Percentiles rank a stretch among this genome's conserved stretches.
These are phyloP conservation scores for Circinella minor DNA, from an alignment of 371 early-diverging fungal genomes.

Conservation along the genomic window DNA sequence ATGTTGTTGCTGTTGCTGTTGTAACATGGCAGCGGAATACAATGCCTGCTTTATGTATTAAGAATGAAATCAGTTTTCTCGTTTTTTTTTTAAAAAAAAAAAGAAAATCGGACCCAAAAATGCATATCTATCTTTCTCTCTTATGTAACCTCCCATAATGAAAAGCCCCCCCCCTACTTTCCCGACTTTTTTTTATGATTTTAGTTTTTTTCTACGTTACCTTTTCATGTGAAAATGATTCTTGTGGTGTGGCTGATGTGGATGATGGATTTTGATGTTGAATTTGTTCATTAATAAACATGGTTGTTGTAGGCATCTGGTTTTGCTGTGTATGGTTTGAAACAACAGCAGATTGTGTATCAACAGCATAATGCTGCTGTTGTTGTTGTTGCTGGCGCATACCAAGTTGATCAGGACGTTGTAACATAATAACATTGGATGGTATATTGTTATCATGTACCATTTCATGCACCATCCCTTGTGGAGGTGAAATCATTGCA, in stretches of 20 bases:
- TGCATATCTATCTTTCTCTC: neutral
- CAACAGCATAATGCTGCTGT: neutral
- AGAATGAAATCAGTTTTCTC: neutral
- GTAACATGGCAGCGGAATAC: constrained; percentile 9
- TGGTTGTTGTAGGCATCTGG: neutral
- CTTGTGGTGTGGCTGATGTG: constrained; percentile 8
- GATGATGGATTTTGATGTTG: constrained; percentile 1
- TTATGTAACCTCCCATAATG: too few species aligned
- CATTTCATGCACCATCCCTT: constrained; percentile 6
- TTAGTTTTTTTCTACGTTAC: neutral
- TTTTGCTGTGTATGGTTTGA: constrained; percentile 7
- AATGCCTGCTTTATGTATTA: neutral
- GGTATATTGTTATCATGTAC: constrained; percentile 1
- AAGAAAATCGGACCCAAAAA: neutral
- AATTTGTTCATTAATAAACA: constrained; percentile 12
- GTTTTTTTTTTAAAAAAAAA: neutral
- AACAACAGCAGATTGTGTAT: neutral
- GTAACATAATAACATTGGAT: constrained; percentile 17
- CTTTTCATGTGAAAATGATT: constrained; percentile 19
- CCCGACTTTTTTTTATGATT: too few species aligned
- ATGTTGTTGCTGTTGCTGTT: constrained; percentile 1
- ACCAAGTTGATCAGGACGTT: constrained; percentile 18
- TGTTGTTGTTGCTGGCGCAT: constrained; percentile 16
- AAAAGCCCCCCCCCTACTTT: too few species aligned
- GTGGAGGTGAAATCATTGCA: neutral